These are phyloP conservation scores for Primulina huaijiensis DNA, from an alignment of 257 asterid genomes.

Conservation along the genomic window DNA sequence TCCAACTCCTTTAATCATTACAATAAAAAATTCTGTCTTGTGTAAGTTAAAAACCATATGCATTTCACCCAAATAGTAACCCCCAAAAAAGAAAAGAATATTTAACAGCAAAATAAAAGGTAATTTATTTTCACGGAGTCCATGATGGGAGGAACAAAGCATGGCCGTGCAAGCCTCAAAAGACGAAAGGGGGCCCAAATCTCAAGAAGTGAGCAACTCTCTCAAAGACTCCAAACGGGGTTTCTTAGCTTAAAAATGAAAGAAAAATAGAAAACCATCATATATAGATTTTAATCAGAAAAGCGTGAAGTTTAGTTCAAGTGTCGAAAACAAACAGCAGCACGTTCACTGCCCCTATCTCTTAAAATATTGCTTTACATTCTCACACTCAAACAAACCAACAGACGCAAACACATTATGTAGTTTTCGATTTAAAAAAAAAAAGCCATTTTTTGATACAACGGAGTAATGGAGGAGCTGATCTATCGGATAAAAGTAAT, in stretches of 20 bases:
- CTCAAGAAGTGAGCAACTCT: constrained; percentile 37
- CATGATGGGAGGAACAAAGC: constrained; percentile 60
- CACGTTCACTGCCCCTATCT: constrained; percentile 53
- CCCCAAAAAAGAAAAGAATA: constrained; percentile 27
- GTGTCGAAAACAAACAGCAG: constrained; percentile 50
- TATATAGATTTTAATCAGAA: constrained; percentile 34
- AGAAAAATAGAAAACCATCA: constrained; percentile 29
- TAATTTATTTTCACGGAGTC: constrained; percentile 25
- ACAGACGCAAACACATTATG: constrained; percentile 9
- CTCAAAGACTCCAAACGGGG: constrained; percentile 26
- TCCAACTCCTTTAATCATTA: constrained; percentile 31
- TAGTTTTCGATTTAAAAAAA: constrained; percentile 15
- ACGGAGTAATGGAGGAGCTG: constrained; percentile 24
- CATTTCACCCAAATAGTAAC: constrained; percentile 30
- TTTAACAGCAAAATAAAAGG: constrained; percentile 10
- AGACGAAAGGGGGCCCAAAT: constrained; percentile 50
- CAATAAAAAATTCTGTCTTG: constrained; percentile 28
- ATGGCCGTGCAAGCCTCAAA: constrained; percentile 69
- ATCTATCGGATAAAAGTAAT: constrained; percentile 22
- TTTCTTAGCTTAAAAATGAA: constrained; percentile 21
- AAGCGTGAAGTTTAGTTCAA: constrained; percentile 42
- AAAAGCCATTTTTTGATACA: constrained; percentile 30
- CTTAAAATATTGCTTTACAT: constrained; percentile 31
- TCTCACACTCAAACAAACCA: constrained; percentile 33
- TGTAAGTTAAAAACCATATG: constrained; percentile 29